Evolutionary conservation across 352 stramenopile genomes (phyloP).

Genomic region (Globisporangium radiosum): DNA sequence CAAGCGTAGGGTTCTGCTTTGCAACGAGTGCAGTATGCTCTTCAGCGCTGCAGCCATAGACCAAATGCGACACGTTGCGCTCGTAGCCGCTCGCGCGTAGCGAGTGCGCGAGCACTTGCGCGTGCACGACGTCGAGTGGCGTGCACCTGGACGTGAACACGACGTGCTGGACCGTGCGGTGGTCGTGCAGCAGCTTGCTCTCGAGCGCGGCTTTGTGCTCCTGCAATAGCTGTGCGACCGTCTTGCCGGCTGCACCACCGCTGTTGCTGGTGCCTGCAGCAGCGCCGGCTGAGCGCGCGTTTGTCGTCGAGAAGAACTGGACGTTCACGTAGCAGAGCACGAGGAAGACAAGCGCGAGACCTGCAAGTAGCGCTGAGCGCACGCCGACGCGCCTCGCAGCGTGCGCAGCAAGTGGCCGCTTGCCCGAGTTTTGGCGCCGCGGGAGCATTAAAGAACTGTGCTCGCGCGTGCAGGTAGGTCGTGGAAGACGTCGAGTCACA

Average conservation of each 20-base stretch:
- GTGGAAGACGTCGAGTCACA: background rate
- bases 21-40: slow-evolving; percentile 26
- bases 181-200: slow-evolving; percentile 25
- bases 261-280: background rate
- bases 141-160: slow-evolving; percentile 74
- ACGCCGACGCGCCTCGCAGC: slow-evolving; percentile 12
- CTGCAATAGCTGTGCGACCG: background rate
- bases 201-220: slow-evolving; percentile 14
- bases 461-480: no score
- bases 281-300: slow-evolving; percentile 17
- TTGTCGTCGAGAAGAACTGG: slow-evolving; percentile 45
- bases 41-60: slow-evolving; percentile 59
- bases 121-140: slow-evolving; percentile 53
- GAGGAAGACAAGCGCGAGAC: slow-evolving; percentile 34
- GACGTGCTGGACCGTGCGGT: slow-evolving; percentile 52
- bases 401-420: slow-evolving; percentile 24
- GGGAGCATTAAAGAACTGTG: slow-evolving; percentile 31
- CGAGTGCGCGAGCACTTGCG: slow-evolving; percentile 65
- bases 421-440: slow-evolving; percentile 36
- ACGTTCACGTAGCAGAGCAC: slow-evolving; percentile 64
- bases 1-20: slow-evolving; percentile 44
- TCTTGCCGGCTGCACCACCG: no score
- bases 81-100: slow-evolving; percentile 46
- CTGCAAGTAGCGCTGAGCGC: slow-evolving; percentile 22
- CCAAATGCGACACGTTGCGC: slow-evolving; percentile 55